phyloP scores from a whole-genome alignment of 371 early-diverging fungal genomes.

The Mortierella sp. region DNA sequence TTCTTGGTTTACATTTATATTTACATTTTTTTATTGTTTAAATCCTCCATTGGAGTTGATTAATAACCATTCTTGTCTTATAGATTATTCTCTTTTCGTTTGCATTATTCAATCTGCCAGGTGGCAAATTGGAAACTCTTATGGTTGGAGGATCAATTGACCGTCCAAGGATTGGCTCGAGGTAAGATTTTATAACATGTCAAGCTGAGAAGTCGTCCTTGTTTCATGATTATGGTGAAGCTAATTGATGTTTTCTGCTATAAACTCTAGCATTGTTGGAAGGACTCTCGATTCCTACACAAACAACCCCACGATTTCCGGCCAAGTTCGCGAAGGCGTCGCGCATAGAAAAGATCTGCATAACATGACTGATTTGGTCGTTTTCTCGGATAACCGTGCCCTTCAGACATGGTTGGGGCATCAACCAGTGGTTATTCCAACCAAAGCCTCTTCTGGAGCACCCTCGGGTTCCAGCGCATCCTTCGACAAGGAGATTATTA shows the following conservation, averaged over 20 bases:
- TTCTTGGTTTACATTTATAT: background rate
- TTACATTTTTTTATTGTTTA: no score
- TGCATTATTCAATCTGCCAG: constrained; percentile 71
- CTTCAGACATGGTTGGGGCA: constrained; percentile 55
- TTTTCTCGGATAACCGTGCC: constrained; percentile 53
- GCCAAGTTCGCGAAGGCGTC: constrained; percentile 34
- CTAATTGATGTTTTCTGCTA: no score
- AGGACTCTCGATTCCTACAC: constrained; percentile 49
- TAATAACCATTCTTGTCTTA: background rate
- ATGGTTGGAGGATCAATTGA: constrained; percentile 66
- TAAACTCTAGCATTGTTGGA: constrained; percentile 38
- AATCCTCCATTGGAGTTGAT: constrained; percentile 2
- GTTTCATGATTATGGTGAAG: no score
- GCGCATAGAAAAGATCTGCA: constrained; percentile 31
- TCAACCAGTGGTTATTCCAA: constrained; percentile 25
- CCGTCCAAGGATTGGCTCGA: constrained; percentile 46
- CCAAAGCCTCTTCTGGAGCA: background rate
- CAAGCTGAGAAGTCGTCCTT: background rate
- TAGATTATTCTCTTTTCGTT: constrained; percentile 75
- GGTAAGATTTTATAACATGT: constrained; percentile 12
- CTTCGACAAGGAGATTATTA: constrained; percentile 18
- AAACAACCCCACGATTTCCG: constrained; percentile 55
- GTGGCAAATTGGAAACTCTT: constrained; percentile 61
- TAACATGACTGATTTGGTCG: constrained; percentile 53
- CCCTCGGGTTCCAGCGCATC: constrained; percentile 5